phyloP scores from a whole-genome alignment of 257 asterid genomes.

The Anisodus acutangulus region DNA sequence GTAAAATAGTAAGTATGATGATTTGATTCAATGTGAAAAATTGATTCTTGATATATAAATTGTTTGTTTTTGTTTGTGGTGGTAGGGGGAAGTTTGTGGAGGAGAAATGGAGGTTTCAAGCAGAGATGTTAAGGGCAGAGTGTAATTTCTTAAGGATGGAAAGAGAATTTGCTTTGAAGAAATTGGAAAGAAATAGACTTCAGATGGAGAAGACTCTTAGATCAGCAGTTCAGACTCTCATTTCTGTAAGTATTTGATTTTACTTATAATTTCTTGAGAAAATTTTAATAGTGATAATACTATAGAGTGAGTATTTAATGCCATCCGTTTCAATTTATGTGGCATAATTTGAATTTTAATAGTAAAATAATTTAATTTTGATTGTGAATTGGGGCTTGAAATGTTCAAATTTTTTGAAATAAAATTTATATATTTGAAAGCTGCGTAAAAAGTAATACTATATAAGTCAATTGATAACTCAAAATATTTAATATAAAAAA shows the following conservation, averaged over 20 bases:
- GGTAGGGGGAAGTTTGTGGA: slow-evolving; percentile 40
- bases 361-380: no score
- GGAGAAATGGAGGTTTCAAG: slow-evolving; percentile 85
- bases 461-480: no score
- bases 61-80: background rate
- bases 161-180: slow-evolving; percentile 71
- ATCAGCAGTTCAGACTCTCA: slow-evolving; percentile 79
- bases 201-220: slow-evolving; percentile 67
- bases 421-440: no score
- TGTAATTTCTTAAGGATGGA: slow-evolving; percentile 78
- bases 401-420: no score
- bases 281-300: background rate
- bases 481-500: no score
- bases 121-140: slow-evolving; percentile 87
- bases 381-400: no score
- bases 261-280: background rate
- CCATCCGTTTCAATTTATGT: no score
- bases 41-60: background rate
- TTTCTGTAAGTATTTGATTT: slow-evolving; percentile 52
- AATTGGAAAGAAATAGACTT: slow-evolving; percentile 64
- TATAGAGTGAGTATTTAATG: no score
- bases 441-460: no score
- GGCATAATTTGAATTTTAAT: no score
- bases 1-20: background rate
- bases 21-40: background rate